A percentile compares a stretch with the other conserved stretches of the same genome.
Conservation (phyloP, 2,329 filamentous ascomycete genomes). For the Pseudopyricularia javanii region DNA sequence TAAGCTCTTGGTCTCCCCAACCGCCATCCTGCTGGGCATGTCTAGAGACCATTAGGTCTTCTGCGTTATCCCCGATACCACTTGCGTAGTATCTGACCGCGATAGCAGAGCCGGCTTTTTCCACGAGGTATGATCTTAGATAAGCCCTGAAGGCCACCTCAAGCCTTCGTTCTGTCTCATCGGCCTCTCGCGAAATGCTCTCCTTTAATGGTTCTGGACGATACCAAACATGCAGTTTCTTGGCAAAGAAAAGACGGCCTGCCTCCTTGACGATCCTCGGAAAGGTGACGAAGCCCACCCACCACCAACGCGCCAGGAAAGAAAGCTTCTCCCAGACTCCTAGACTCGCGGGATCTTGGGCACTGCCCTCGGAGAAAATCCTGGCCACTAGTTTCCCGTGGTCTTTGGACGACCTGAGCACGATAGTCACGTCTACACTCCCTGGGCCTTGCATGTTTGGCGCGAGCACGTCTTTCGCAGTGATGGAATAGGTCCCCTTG, state of each 20-base stretch:
- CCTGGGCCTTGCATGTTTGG: conserved; percentile 22
- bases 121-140: conserved; percentile 31
- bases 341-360: conserved; percentile 37
- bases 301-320: conserved; percentile 49
- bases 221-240: conserved; percentile 50
- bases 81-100: conserved; percentile 40
- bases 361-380: conserved; percentile 38
- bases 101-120: conserved; percentile 28
- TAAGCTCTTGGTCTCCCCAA: conserved; percentile 23
- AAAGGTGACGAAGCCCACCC: conserved; percentile 54
- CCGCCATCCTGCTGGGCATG: conserved; percentile 8
- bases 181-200: conserved; percentile 41
- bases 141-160: conserved; percentile 36
- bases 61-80: conserved; percentile 25
- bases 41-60: conserved; percentile 25
- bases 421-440: conserved; percentile 46
- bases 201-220: conserved; percentile 47
- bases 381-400: conserved; percentile 49
- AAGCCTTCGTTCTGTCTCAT: conserved; percentile 31
- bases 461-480: conserved; percentile 33
- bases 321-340: conserved; percentile 23
- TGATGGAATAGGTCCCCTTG: conserved; percentile 39
- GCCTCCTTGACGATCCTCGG: conserved; percentile 55
- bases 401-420: conserved; percentile 44
- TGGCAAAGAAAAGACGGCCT: conserved; percentile 38